Evolutionary conservation across 768 basidiomycete species (phyloP), one percentile per base, ranked within the genome.

Genomic region (Trametes maxima): DNA sequence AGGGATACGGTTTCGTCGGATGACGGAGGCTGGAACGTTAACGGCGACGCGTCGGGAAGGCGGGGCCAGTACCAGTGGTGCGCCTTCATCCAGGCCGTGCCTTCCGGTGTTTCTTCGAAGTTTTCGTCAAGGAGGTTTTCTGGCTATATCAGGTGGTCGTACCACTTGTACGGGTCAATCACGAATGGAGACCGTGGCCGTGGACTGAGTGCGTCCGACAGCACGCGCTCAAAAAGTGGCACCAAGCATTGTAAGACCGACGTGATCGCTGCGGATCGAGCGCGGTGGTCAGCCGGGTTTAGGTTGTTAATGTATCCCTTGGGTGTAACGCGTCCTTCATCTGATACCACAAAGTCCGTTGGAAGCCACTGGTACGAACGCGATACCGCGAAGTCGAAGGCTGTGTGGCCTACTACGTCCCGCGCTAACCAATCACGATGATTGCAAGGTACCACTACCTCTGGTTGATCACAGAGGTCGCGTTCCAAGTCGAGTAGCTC

Each of bases 281-380:
- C 54, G 5, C 24, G 37, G 51, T 69, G 58, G 3, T 65, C 54
- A 1, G 35, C 44, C 0, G 68, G 72, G 39, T 69, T 65, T 16
- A 74, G 57, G 46, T 73, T 73, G 65, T 74, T 74, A 66, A 74
- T 73, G 40, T 74, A 74, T 0, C 62, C 54, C 16, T 59, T 59
- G n/a, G 64, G n/a, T 12, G 63, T 37, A 14, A 64, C 71, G 7
- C 53, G 48, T 4, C 71, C 72, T 17, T 67, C 50, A 2, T 62
- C 47, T 5, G 66, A 55, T 22, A 74, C 61, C 6, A 39, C 47
- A 46, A 73, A 73, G 39, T 73, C 72, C 7, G 72, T 67, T 0
- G 72, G 73, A 1, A 74, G 65, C 73, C 72, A 73, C 37, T 65
- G 67, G 48, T 63, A 70, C n/a, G 39, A 16, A 12, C 45, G 24